A percentile compares a stretch with the other conserved stretches of the same genome.
These are phyloP conservation scores for Apium graveolens DNA, from an alignment of 129 eudicot species.

Conservation along the genomic window DNA sequence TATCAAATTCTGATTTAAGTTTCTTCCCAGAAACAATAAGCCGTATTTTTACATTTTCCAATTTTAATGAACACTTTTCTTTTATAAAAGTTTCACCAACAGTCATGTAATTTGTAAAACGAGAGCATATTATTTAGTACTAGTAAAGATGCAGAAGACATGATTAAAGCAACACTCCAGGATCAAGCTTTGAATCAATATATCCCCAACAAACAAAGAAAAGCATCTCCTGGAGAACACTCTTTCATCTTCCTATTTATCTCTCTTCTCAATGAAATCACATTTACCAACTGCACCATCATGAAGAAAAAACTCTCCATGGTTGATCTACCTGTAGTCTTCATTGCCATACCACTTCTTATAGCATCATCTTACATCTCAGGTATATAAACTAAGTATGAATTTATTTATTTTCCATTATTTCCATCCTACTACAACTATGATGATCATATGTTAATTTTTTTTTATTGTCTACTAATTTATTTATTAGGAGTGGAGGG, in stretches of 20 bases:
- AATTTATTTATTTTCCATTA: background rate
- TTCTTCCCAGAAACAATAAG: background rate
- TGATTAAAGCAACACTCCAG: conserved; percentile 26
- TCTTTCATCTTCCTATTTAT: conserved; percentile 17
- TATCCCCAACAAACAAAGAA: conserved; percentile 33
- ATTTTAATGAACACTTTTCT: background rate
- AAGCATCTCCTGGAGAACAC: conserved; percentile 51
- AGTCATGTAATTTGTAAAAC: background rate
- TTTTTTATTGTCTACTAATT: background rate
- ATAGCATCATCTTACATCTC: conserved; percentile 22
- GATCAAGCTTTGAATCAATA: conserved; percentile 15
- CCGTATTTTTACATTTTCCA: background rate
- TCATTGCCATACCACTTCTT: conserved; percentile 17
- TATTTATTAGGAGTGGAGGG: conserved; percentile 21
- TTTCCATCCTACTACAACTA: background rate
- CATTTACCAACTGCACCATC: conserved; percentile 2
- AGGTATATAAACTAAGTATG: conserved; percentile 29
- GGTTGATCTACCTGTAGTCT: conserved; percentile 1
- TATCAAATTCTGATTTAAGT: no score
- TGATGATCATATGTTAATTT: background rate
- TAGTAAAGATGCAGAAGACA: background rate
- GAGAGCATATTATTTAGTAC: background rate
- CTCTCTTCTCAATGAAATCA: conserved; percentile 10
- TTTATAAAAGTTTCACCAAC: background rate
- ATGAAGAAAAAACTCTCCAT: conserved; percentile 16